Evolutionary conservation across 768 basidiomycete genomes (phyloP).

Genomic region (Amanita pseudoporphyria): DNA sequence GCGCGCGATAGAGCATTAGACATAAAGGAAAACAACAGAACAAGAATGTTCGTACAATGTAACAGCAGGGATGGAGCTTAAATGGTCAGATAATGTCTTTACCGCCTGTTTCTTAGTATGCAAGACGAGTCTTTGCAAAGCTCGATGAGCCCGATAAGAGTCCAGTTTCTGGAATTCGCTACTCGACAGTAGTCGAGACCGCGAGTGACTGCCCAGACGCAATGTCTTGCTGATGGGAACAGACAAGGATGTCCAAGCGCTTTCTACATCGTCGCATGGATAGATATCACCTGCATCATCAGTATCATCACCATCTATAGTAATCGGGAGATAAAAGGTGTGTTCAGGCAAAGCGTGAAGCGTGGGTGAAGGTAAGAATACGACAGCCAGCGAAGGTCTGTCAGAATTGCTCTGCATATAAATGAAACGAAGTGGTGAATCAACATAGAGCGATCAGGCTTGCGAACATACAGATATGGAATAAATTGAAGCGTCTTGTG

Average conservation of each 20-base stretch:
- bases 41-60: slow-evolving; percentile 45
- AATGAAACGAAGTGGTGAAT: slow-evolving; percentile 33
- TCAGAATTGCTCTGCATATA: slow-evolving; percentile 25
- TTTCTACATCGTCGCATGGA: slow-evolving; percentile 24
- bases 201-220: slow-evolving; percentile 22
- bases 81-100: slow-evolving; percentile 30
- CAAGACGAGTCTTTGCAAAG: slow-evolving; percentile 35
- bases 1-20: slow-evolving; percentile 7
- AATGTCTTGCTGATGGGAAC: slow-evolving; percentile 33
- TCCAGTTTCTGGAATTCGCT: slow-evolving; percentile 34
- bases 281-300: slow-evolving; percentile 16
- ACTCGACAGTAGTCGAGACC: slow-evolving; percentile 34
- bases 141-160: slow-evolving; percentile 30
- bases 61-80: slow-evolving; percentile 46
- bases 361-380: slow-evolving; percentile 49
- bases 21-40: slow-evolving; percentile 7
- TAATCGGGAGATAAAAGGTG: slow-evolving; percentile 50
- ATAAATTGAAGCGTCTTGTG: slow-evolving; percentile 16
- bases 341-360: slow-evolving; percentile 27
- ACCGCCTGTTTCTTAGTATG: slow-evolving; percentile 24
- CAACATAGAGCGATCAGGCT: slow-evolving; percentile 18
- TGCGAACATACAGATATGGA: slow-evolving; percentile 26
- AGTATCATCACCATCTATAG: slow-evolving; percentile 21
- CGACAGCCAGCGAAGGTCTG: slow-evolving; percentile 54
- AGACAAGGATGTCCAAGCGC: slow-evolving; percentile 33